Evolutionary conservation across 2,329 filamentous ascomycete species (phyloP).

Genomic region (Fusarium fujikuroi): DNA sequence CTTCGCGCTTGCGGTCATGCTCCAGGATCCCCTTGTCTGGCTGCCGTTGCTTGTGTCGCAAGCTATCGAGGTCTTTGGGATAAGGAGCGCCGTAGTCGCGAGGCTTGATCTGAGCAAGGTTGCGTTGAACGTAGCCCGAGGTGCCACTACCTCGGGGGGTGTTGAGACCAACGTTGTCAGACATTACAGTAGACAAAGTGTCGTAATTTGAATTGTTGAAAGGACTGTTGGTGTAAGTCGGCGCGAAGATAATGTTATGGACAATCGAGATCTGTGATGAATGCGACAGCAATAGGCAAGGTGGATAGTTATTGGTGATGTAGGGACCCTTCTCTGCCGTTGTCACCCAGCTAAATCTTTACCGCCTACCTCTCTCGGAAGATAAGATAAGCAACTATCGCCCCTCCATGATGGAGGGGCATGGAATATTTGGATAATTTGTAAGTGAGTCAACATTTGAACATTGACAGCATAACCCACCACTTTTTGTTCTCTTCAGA

Average conservation of each 20-base stretch:
- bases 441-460: constrained; percentile 37
- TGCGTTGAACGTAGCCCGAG: constrained; percentile 97
- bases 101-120: constrained; percentile 86
- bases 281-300: constrained; percentile 8
- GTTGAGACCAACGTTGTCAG: constrained; percentile 94
- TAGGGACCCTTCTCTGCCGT: constrained; percentile 22
- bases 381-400: constrained; percentile 31
- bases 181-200: constrained; percentile 67
- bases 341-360: not conserved
- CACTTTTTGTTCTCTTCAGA: not conserved
- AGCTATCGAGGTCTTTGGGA: constrained; percentile 72
- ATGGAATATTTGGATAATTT: constrained; percentile 36
- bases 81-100: constrained; percentile 86
- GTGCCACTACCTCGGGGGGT: constrained; percentile 96
- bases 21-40: constrained; percentile 94
- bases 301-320: constrained; percentile 26
- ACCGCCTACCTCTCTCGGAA: constrained; percentile 12
- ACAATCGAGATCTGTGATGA: constrained; percentile 5
- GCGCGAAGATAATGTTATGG: not conserved
- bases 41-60: constrained; percentile 81
- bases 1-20: constrained; percentile 88
- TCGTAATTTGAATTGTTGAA: not conserved
- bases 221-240: not conserved
- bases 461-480: not conserved
- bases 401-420: constrained; percentile 36